These are phyloP conservation scores for Biscogniauxia mediterranea DNA, from an alignment of 2,329 filamentous ascomycete genomes.

Conservation along the genomic window DNA sequence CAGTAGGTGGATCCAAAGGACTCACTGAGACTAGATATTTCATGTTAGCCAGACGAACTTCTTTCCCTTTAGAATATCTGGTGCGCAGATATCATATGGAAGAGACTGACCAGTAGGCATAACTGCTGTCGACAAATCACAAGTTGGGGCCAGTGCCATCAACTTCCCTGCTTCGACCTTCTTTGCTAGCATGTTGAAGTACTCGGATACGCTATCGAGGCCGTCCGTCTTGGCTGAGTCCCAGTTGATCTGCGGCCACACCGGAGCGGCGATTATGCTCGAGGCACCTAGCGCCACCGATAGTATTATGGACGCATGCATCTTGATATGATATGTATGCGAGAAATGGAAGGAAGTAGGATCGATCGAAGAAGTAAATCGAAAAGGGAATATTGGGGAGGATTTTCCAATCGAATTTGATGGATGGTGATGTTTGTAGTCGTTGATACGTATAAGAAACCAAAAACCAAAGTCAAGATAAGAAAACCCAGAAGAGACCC, in stretches of 20 bases:
- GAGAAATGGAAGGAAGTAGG: slow-evolving; percentile 9
- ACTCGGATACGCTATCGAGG: slow-evolving; percentile 51
- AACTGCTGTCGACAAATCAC: slow-evolving; percentile 52
- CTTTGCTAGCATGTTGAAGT: slow-evolving; percentile 58
- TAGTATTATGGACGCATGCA: slow-evolving; percentile 51
- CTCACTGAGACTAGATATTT: slow-evolving; percentile 44
- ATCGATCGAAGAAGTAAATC: slow-evolving; percentile 1
- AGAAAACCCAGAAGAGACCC: slow-evolving; percentile 26
- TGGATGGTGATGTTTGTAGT: slow-evolving; percentile 17
- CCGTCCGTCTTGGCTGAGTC: slow-evolving; percentile 39
- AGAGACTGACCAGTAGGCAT: slow-evolving; percentile 48
- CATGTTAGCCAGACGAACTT: slow-evolving; percentile 25
- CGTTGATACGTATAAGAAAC: slow-evolving; percentile 6
- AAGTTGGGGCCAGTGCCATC: slow-evolving; percentile 43
- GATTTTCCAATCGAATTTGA: slow-evolving; percentile 11
- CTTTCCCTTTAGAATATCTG: slow-evolving; percentile 16
- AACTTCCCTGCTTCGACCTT: slow-evolving; percentile 51
- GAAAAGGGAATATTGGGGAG: slow-evolving; percentile 11
- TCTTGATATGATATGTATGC: slow-evolving; percentile 33
- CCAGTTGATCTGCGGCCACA: slow-evolving; percentile 45
- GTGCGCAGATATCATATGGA: not conserved
- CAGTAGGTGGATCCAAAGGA: slow-evolving; percentile 58
- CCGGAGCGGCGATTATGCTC: slow-evolving; percentile 42
- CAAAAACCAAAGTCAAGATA: slow-evolving; percentile 18
- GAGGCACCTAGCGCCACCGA: slow-evolving; percentile 46